A percentile compares a stretch with the other conserved stretches of the same genome.
These are phyloP conservation scores for Orbilia javanica DNA, from an alignment of 2,329 filamentous ascomycete species.

Conservation along the genomic window DNA sequence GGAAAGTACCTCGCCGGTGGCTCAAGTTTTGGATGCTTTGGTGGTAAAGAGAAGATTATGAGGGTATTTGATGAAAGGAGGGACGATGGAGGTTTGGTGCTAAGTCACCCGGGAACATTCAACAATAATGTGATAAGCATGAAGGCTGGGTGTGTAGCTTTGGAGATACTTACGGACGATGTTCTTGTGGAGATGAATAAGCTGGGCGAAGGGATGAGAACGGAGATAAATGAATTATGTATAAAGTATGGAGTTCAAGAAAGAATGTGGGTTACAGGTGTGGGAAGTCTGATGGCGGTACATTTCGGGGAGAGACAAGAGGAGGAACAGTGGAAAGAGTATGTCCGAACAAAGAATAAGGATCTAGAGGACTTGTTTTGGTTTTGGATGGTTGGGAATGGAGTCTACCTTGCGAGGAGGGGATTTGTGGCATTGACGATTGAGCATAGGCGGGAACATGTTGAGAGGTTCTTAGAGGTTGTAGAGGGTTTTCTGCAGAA, in stretches of 20 bases:
- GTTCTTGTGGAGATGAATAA: constrained; percentile 24
- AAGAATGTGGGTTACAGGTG: constrained; percentile 33
- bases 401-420: constrained; percentile 40
- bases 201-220: constrained; percentile 27
- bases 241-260: constrained; percentile 7
- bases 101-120: constrained; percentile 73
- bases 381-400: constrained; percentile 43
- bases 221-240: constrained; percentile 1
- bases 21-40: constrained; percentile 76
- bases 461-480: constrained; percentile 13
- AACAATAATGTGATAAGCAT: constrained; percentile 77
- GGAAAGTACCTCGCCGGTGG: constrained; percentile 78
- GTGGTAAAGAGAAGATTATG: constrained; percentile 74
- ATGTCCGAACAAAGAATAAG: constrained; percentile 10
- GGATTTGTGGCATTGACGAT: constrained; percentile 44
- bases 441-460: constrained; percentile 37
- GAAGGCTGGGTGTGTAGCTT: constrained; percentile 68
- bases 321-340: not conserved
- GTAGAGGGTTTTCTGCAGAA: constrained; percentile 27
- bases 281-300: constrained; percentile 43
- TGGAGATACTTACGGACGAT: constrained; percentile 23
- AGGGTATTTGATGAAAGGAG: constrained; percentile 69
- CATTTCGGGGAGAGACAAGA: constrained; percentile 4
- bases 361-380: constrained; percentile 23
- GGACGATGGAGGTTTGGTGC: not conserved